Evolutionary conservation across 768 basidiomycete species (phyloP), one percentile per base, ranked within the genome.

Genomic region (Pholiota microspora): DNA sequence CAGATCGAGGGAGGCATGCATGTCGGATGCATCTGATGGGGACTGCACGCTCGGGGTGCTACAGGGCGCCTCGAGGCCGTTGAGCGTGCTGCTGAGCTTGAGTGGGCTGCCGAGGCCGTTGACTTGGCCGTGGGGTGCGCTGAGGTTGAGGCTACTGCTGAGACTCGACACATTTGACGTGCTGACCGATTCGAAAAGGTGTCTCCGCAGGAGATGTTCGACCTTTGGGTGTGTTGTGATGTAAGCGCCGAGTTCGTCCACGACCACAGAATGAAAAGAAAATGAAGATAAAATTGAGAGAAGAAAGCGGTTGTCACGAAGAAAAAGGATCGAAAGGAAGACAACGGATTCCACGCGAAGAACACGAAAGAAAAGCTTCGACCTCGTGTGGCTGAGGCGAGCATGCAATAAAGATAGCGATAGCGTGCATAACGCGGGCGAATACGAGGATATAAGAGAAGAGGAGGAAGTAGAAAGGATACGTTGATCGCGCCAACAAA

Each of bases 161-260:
- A 38, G 53, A 53, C 25, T 55, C 32, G 23, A 53, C 47, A 44
- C 50, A 49, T 36, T 53, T 15, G 34, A 56, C 6, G 57, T 51
- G 27, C 35, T 45, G 69, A 65, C 53, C 46, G 64, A 57, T 48
- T 63, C 55, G 59, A 67, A 49, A 50, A 57, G 38, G 62, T 71
- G 71, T 51, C 64, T 70, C 51, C 67, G 66, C 2, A 77, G 64
- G 15, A 73, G 57, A 28, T 69, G 60, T 56, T 76, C 72, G 49
- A 74, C 71, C 74, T 77, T 42, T 7, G 55, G 13, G 34, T 55
- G 54, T 49, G 51, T 28, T 45, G 40, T n/a, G 49, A 34, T 51
- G 50, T 65, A 36, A 67, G 61, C 52, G 61, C 32, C 28, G 38
- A 31, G 16, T 35, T 46, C 32, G 35, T 35, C 29, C 51, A 60